Evolutionary conservation across 257 asterid genomes (phyloP).

Genomic region (Petrea volubilis): DNA sequence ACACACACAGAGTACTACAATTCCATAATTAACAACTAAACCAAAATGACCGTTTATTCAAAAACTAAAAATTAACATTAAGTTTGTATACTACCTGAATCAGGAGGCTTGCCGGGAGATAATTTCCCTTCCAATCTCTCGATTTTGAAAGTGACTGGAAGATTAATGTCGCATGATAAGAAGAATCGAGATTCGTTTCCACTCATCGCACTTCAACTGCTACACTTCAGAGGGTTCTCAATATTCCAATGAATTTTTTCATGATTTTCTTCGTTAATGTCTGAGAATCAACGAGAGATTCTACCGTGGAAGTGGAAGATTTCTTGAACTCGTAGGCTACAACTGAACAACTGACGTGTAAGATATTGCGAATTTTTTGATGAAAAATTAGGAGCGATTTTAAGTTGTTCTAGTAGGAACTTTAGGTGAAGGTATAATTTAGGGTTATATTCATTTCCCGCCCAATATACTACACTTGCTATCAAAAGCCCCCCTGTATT

Average conservation of each 20-base stretch:
- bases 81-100: slow-evolving; percentile 53
- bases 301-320: background rate
- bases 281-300: background rate
- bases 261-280: no score
- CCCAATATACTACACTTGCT: no score
- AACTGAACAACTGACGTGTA: background rate
- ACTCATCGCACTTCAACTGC: slow-evolving; percentile 43
- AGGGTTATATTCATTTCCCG: no score
- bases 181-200: slow-evolving; percentile 91
- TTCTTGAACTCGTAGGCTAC: background rate
- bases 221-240: slow-evolving; percentile 12
- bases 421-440: background rate
- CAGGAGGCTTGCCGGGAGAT: slow-evolving; percentile 37
- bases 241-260: background rate
- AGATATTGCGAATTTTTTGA: background rate
- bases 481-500: no score
- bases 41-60: no score
- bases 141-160: slow-evolving; percentile 85
- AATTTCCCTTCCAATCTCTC: slow-evolving; percentile 91
- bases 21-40: background rate
- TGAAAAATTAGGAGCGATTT: background rate
- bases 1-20: slow-evolving; percentile 13
- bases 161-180: slow-evolving; percentile 93
- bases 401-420: background rate
- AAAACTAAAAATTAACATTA: no score